phyloP scores from a whole-genome alignment of 192 early-diverging fungal species.

The Gorgonomyces haynaldii region DNA sequence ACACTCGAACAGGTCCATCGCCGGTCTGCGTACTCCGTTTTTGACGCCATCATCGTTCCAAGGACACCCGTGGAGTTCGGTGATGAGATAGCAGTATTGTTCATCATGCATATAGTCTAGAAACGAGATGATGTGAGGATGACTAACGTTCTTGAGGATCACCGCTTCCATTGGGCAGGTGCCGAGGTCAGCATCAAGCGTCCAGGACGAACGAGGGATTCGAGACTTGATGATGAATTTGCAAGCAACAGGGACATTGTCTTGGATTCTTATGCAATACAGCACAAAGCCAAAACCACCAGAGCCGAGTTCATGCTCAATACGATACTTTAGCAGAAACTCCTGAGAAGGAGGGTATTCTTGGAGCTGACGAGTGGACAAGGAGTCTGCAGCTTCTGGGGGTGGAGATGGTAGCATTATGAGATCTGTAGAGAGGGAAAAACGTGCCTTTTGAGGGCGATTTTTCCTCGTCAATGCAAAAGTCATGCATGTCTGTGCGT shows the following conservation, averaged over 20 bases:
- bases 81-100: slow-evolving; percentile 34
- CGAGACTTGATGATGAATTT: slow-evolving; percentile 40
- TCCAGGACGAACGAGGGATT: slow-evolving; percentile 20
- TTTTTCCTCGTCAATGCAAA: too few species aligned
- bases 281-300: slow-evolving; percentile 73
- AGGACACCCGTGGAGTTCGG: slow-evolving; percentile 35
- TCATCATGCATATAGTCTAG: slow-evolving; percentile 35
- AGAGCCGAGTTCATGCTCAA: slow-evolving; percentile 50
- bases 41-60: slow-evolving; percentile 9
- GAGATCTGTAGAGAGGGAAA: too few species aligned
- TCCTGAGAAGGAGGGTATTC: neutral
- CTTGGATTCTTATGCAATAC: slow-evolving; percentile 28
- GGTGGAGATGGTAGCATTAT: too few species aligned
- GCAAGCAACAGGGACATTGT: slow-evolving; percentile 24
- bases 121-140: slow-evolving; percentile 30
- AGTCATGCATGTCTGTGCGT: too few species aligned
- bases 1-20: slow-evolving; percentile 43
- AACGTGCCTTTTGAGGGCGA: too few species aligned
- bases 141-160: slow-evolving; percentile 29
- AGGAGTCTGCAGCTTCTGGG: neutral
- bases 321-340: slow-evolving; percentile 7
- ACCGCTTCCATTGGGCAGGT: slow-evolving; percentile 34
- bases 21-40: slow-evolving; percentile 6
- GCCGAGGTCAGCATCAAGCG: slow-evolving; percentile 19
- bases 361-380: neutral